Evolutionary conservation across 129 eudicot genomes (phyloP), one percentile per base, ranked within the genome.

Genomic region (Sambucus nigra): DNA sequence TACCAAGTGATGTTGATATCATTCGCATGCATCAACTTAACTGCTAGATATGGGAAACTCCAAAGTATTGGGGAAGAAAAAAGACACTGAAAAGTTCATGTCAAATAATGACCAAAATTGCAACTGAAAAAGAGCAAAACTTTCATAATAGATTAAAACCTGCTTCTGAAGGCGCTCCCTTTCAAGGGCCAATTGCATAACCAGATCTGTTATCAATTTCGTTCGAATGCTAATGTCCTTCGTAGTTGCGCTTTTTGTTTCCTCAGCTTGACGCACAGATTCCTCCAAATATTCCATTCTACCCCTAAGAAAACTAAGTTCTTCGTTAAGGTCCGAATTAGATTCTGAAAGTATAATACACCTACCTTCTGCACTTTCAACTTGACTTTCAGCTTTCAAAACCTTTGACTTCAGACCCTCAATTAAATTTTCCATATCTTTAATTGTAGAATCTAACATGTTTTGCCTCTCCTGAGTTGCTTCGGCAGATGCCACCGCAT

Each of bases 121-220:
- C 25, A 61, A 15, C 20, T 40, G 13, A 16, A 69, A 16, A 46
- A 10, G 16, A 40, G 29, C 27, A 9, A 52, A 18, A 18, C 14
- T 8, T 21, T 24, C 23, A 16, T 19, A 18, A 17, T 16, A 27
- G 26, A 6, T 32, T 47, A 17, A 42, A 66, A 91, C 99, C 99
- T 86, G 94, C 61, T 86, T 86, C 45, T 80, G 94, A 11, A 92
- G 94, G 64, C 87, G 94, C 51, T 92, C 94, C 77, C 99, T 82
- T 71, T 86, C 95, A 47, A 72, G 61, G 54, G 94, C 80, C 80
- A 92, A 66, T 57, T 82, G 91, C 73, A 79, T 24, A 40, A 82
- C 77, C 64, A 86, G 46, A 67, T 86, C 95, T 22, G 80, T 63
- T 18, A 92, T 86, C 59, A 82, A 51, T 49, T 92, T 73, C 38